phyloP scores from a whole-genome alignment of 176 grass and related monocot species.

The Avena eriantha region DNA sequence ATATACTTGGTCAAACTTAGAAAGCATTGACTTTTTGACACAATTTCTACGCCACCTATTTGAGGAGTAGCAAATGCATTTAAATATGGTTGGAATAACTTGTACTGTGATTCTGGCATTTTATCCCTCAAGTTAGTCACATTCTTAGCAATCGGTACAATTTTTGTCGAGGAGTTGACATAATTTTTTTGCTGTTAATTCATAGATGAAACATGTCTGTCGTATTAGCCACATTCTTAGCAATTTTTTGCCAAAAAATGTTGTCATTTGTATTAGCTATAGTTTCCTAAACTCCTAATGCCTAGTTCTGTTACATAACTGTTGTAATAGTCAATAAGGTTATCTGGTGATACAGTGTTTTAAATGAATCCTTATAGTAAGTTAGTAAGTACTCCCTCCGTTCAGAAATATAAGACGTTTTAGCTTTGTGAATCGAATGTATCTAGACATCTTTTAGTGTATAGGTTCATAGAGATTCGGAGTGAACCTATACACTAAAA shows the following conservation, averaged over 20 bases:
- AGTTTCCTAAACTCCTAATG: not conserved
- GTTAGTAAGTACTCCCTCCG: too few species aligned
- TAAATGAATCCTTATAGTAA: not conserved
- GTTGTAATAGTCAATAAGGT: not conserved
- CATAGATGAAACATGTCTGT: not conserved
- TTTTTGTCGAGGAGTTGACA: not conserved
- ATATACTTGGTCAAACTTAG: too few species aligned
- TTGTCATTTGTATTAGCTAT: slow-evolving; percentile 4
- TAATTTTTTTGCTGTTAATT: not conserved
- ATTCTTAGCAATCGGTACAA: not conserved
- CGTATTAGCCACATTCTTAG: not conserved
- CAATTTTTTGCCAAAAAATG: not conserved
- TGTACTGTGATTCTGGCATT: not conserved
- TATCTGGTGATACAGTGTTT: slow-evolving; percentile 26
- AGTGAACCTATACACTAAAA: too few species aligned
- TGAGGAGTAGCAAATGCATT: not conserved
- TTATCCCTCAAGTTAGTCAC: slow-evolving; percentile 1
- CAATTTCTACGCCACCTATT: too few species aligned
- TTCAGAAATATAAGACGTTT: too few species aligned
- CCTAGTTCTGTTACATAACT: slow-evolving; percentile 32
- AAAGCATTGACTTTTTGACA: too few species aligned
- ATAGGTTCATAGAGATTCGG: too few species aligned
- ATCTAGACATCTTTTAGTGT: too few species aligned
- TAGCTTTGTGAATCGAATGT: too few species aligned
- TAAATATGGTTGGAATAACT: slow-evolving; percentile 14